Evolutionary conservation across 179 eudicot species (phyloP).

Genomic region (Vitellaria paradoxa): DNA sequence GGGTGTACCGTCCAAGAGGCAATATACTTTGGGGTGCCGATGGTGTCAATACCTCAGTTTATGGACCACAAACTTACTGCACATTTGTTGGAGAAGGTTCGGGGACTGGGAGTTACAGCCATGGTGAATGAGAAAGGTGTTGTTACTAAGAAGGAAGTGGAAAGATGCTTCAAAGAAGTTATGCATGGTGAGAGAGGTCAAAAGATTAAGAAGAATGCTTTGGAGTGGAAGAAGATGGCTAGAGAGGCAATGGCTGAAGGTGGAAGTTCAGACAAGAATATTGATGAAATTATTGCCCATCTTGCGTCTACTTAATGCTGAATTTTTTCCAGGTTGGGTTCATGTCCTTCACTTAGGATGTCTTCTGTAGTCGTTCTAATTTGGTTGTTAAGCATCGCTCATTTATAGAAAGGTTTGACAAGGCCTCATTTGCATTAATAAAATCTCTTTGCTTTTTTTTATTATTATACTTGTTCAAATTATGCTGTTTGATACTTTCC

Average conservation of each 20-base stretch:
- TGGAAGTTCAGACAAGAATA: constrained; percentile 44
- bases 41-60: constrained; percentile 60
- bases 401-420: background rate
- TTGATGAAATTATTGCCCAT: constrained; percentile 32
- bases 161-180: constrained; percentile 36
- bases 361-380: background rate
- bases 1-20: constrained; percentile 64
- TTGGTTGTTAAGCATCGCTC: background rate
- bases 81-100: constrained; percentile 43
- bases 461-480: background rate
- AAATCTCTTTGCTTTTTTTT: background rate
- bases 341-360: background rate
- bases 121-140: constrained; percentile 31
- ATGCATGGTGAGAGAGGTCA: constrained; percentile 38
- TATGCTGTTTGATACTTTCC: too few species aligned
- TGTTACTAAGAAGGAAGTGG: constrained; percentile 30
- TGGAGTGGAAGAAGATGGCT: constrained; percentile 35
- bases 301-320: constrained; percentile 1
- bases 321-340: background rate
- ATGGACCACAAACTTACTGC: constrained; percentile 56
- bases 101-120: constrained; percentile 49
- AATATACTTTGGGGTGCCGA: constrained; percentile 49
- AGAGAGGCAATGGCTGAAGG: constrained; percentile 39
- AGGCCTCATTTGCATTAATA: background rate
- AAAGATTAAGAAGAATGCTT: constrained; percentile 33